phyloP scores from a whole-genome alignment of 306 rosid genomes.

The Betula pendula region DNA sequence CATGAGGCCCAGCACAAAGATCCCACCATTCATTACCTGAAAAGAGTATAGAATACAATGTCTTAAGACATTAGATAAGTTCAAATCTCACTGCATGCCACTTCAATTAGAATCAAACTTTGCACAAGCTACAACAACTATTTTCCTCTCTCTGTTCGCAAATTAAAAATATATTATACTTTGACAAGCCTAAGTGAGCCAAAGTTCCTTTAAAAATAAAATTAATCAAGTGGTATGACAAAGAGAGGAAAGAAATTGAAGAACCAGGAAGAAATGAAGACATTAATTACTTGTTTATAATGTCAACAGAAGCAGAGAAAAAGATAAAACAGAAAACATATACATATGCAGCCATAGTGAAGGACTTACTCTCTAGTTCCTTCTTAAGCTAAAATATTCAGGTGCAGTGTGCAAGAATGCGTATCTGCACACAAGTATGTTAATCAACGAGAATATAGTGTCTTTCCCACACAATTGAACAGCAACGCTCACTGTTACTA shows the following conservation, averaged over 20 bases:
- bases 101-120: neutral
- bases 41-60: slow-evolving; percentile 17
- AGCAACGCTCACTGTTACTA: neutral
- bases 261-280: neutral
- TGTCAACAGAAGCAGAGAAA: neutral
- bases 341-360: neutral
- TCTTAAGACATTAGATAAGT: neutral
- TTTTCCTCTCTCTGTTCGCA: neutral
- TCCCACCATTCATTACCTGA: slow-evolving; percentile 97
- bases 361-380: neutral
- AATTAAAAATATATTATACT: neutral
- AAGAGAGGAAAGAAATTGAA: neutral
- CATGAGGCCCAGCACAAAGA: slow-evolving; percentile 99
- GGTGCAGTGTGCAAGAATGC: neutral
- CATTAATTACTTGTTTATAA: neutral
- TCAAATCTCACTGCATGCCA: neutral
- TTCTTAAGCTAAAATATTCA: neutral
- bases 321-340: neutral
- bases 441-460: neutral
- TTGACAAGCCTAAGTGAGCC: neutral
- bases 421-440: neutral
- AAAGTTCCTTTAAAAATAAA: neutral
- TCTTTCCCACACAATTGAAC: neutral
- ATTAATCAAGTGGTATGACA: neutral
- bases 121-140: no score